Evolutionary conservation across 2,329 filamentous ascomycete genomes (phyloP).

Genomic region (Fusarium mexicanum): DNA sequence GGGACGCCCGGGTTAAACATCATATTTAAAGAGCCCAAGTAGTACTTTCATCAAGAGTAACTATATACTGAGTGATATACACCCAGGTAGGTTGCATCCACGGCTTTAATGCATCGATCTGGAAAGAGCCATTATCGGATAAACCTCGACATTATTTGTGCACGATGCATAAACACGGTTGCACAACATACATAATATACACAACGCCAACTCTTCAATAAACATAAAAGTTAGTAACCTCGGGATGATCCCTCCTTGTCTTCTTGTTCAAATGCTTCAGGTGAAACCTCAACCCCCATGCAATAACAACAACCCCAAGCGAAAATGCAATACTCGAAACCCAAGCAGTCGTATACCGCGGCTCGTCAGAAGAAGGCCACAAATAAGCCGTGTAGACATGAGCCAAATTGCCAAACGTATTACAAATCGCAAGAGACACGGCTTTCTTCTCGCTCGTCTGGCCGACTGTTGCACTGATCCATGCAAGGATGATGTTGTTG

Average conservation of each 20-base stretch:
- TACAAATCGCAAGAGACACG: conserved; percentile 27
- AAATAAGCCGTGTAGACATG: conserved; percentile 30
- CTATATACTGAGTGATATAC: neutral
- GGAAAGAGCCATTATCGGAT: too few relatives aligned
- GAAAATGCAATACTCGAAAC: conserved; percentile 19
- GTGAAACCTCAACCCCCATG: conserved; percentile 6
- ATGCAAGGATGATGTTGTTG: conserved; percentile 56
- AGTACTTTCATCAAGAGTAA: rapidly evolving
- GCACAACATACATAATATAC: neutral
- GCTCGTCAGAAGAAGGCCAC: conserved; percentile 14
- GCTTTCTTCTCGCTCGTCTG: conserved; percentile 59
- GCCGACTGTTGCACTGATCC: conserved; percentile 50
- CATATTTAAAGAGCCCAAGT: rapidly evolving
- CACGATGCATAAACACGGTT: rapidly evolving
- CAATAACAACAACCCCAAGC: conserved; percentile 18
- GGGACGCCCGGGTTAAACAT: rapidly evolving
- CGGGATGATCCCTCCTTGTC: conserved; percentile 14
- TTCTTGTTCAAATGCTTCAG: conserved; percentile 13
- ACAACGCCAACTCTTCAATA: neutral
- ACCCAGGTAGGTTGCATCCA: too few relatives aligned
- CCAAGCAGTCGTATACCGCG: conserved; percentile 15
- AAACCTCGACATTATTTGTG: neutral
- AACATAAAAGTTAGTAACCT: conserved; percentile 25
- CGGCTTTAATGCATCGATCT: neutral
- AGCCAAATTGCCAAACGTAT: conserved; percentile 23